Evolutionary conservation across 129 eudicot genomes (phyloP).

Genomic region (Helianthus tuberosus): DNA sequence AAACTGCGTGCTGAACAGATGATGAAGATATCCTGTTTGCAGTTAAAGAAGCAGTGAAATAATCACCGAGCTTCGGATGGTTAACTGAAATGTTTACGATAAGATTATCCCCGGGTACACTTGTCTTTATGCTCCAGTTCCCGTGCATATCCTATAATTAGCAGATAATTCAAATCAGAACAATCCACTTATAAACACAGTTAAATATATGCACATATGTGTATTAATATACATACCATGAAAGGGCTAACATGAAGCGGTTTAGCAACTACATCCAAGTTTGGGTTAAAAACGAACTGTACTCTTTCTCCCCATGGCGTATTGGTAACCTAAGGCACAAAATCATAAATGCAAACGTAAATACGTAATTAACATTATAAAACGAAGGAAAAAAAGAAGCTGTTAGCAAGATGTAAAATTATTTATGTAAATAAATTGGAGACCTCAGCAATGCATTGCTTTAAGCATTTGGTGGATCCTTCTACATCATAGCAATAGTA

Average conservation of each 20-base stretch:
- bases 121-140: conserved; percentile 77
- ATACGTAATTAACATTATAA: conserved; percentile 1
- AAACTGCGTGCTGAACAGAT: conserved; percentile 50
- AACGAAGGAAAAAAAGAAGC: neutral
- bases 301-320: conserved; percentile 99
- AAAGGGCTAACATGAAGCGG: conserved; percentile 98
- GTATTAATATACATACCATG: conserved; percentile 53
- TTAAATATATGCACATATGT: neutral
- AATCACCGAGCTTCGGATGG: conserved; percentile 83
- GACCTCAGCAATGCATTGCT: conserved; percentile 94
- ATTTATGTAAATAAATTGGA: conserved; percentile 9
- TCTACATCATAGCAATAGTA: conserved; percentile 82
- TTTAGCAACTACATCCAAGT: conserved; percentile 76
- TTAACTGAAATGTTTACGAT: conserved; percentile 67
- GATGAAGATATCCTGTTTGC: conserved; percentile 61
- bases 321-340: conserved; percentile 73
- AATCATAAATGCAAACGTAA: conserved; percentile 4
- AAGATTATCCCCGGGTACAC: conserved; percentile 69
- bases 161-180: conserved; percentile 3
- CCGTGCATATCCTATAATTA: conserved; percentile 85
- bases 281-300: conserved; percentile 72
- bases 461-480: conserved; percentile 51
- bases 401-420: neutral
- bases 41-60: conserved; percentile 79
- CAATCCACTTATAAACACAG: conserved; percentile 2